Percentiles rank a stretch among this genome's conserved stretches.
Conservation (phyloP, 2,329 filamentous ascomycete genomes). For the Apiospora koreana region DNA sequence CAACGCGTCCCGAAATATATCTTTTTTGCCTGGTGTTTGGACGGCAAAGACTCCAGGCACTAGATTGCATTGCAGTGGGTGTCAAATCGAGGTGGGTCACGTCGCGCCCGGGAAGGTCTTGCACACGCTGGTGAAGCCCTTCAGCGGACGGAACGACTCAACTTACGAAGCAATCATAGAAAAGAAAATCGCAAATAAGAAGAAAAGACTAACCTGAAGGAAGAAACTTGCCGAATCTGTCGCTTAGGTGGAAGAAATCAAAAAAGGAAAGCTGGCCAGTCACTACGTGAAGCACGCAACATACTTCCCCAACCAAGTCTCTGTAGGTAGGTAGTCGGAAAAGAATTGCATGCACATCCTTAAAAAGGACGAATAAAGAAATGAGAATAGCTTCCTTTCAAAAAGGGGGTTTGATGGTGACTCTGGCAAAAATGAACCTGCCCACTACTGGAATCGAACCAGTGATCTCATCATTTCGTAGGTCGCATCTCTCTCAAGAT, state of each 20-base stretch:
- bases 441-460: conserved; percentile 9
- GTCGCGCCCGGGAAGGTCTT: not conserved
- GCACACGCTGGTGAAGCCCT: not conserved
- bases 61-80: no score
- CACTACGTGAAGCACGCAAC: no score
- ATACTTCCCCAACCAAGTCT: no score
- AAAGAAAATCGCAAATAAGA: not conserved
- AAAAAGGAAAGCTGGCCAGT: no score
- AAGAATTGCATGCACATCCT: no score
- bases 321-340: no score
- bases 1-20: no score
- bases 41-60: not conserved
- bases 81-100: not conserved
- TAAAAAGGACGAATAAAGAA: not conserved
- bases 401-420: no score
- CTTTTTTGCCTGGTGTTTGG: no score
- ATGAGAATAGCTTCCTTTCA: not conserved
- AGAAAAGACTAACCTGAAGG: not conserved
- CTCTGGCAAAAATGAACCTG: not conserved
- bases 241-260: not conserved
- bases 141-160: not conserved
- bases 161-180: no score
- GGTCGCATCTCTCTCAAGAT: not conserved
- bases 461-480: not conserved
- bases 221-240: not conserved